Evolutionary conservation across 495 filamentous ascomycete genomes (phyloP).

Genomic region (Sporormia fimetaria): DNA sequence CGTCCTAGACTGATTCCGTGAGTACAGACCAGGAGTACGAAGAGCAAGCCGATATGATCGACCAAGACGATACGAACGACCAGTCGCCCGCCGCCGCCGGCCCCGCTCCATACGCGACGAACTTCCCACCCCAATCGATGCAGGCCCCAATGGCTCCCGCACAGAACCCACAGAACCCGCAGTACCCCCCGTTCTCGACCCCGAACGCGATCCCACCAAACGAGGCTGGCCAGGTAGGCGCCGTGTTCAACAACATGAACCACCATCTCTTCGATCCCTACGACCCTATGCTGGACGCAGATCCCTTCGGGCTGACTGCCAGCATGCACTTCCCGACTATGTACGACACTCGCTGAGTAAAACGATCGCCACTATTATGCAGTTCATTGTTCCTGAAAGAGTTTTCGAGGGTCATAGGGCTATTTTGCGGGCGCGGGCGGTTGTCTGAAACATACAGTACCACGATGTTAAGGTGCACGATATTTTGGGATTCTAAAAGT

Average conservation of each 20-base stretch:
- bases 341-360: constrained; percentile 43
- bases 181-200: constrained; percentile 20
- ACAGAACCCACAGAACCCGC: constrained; percentile 27
- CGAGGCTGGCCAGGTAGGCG: constrained; percentile 32
- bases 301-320: constrained; percentile 80
- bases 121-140: constrained; percentile 41
- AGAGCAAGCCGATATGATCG: constrained; percentile 86
- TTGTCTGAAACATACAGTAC: too few relatives aligned
- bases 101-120: constrained; percentile 53
- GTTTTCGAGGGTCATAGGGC: too few relatives aligned
- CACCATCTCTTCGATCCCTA: constrained; percentile 60
- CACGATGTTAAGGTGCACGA: too few relatives aligned
- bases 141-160: constrained; percentile 27
- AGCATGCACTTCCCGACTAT: constrained; percentile 92
- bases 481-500: too few relatives aligned
- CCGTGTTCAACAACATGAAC: constrained; percentile 43
- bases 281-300: constrained; percentile 73
- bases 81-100: constrained; percentile 44
- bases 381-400: too few relatives aligned
- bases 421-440: too few relatives aligned
- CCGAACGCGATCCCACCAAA: constrained; percentile 28
- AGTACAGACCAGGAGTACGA: constrained; percentile 98
- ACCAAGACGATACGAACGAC: constrained; percentile 54
- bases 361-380: too few relatives aligned
- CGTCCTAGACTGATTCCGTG: constrained; percentile 70